phyloP scores from a whole-genome alignment of 768 basidiomycete genomes.

The Collybia mongolica region DNA sequence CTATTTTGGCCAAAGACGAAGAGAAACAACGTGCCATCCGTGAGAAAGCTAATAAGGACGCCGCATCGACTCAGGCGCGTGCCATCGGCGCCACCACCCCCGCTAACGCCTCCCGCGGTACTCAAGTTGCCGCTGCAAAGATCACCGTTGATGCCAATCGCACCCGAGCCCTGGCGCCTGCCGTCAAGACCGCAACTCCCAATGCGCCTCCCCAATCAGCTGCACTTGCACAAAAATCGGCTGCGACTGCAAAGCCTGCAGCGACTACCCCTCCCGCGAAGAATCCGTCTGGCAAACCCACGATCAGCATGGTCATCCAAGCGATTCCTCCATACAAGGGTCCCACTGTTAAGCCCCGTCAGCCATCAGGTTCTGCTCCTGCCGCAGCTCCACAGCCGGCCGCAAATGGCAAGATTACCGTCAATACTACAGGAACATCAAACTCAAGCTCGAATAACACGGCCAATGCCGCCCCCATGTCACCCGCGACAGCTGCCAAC shows the following conservation, averaged over 20 bases:
- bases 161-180: constrained; percentile 9
- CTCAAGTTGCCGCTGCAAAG: constrained; percentile 36
- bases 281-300: constrained; percentile 30
- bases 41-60: constrained; percentile 74
- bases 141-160: constrained; percentile 21
- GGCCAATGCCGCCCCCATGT: constrained; percentile 36
- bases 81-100: constrained; percentile 64
- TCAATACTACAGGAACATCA: constrained; percentile 17
- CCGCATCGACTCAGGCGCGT: constrained; percentile 63
- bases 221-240: constrained; percentile 23
- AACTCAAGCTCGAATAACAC: constrained; percentile 7
- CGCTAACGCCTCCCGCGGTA: constrained; percentile 45
- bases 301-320: constrained; percentile 70
- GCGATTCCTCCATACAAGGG: constrained; percentile 91
- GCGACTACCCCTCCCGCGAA: constrained; percentile 33
- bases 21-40: constrained; percentile 83
- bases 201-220: constrained; percentile 19
- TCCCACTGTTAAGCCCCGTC: constrained; percentile 30
- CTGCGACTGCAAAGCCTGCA: constrained; percentile 24
- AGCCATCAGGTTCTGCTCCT: constrained; percentile 22
- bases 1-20: constrained; percentile 92
- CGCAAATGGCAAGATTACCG: constrained; percentile 23
- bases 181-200: constrained; percentile 25
- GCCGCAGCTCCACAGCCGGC: constrained; percentile 11
- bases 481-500: constrained; percentile 53